Percentiles rank a stretch among this genome's conserved stretches.
phyloP scores from a whole-genome alignment of 768 basidiomycete species.

The Termitomyces bulborhizus region DNA sequence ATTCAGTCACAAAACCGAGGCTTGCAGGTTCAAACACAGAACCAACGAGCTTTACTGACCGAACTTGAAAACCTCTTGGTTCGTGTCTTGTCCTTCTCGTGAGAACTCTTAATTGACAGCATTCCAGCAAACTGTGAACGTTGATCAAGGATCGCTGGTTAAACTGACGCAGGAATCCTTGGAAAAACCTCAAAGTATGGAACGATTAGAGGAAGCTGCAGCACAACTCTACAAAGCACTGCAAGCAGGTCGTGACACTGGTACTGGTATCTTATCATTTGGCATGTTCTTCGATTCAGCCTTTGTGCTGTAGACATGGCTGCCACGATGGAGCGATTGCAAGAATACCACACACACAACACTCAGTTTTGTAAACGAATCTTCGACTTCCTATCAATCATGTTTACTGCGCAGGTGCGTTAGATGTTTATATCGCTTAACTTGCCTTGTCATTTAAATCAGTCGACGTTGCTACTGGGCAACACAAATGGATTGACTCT shows the following conservation, averaged over 20 bases:
- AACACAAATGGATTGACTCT: constrained; percentile 52
- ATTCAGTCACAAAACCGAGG: constrained; percentile 97
- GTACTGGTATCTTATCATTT: constrained; percentile 28
- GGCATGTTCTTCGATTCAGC: constrained; percentile 7
- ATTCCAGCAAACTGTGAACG: constrained; percentile 86
- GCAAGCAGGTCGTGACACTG: constrained; percentile 83
- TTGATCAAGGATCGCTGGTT: constrained; percentile 68
- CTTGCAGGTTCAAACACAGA: constrained; percentile 95
- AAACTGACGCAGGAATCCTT: constrained; percentile 86
- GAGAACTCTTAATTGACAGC: neutral
- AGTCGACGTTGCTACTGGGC: constrained; percentile 68
- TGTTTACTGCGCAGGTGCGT: constrained; percentile 84
- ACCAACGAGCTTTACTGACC: constrained; percentile 76
- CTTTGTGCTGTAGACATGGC: constrained; percentile 66
- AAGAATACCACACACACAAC: constrained; percentile 88
- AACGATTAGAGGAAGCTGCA: constrained; percentile 74
- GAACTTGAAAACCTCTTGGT: constrained; percentile 86
- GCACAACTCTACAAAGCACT: constrained; percentile 93
- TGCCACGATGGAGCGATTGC: constrained; percentile 90
- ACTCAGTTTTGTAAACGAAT: constrained; percentile 90
- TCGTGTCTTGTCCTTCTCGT: neutral
- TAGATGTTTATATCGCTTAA: neutral
- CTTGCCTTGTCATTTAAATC: neutral
- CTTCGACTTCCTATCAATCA: constrained; percentile 83
- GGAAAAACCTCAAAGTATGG: constrained; percentile 71